Percentiles rank a stretch among this genome's conserved stretches.
Evolutionary conservation across 768 basidiomycete genomes (phyloP).

Genomic region (Nidularia pulvinata): DNA sequence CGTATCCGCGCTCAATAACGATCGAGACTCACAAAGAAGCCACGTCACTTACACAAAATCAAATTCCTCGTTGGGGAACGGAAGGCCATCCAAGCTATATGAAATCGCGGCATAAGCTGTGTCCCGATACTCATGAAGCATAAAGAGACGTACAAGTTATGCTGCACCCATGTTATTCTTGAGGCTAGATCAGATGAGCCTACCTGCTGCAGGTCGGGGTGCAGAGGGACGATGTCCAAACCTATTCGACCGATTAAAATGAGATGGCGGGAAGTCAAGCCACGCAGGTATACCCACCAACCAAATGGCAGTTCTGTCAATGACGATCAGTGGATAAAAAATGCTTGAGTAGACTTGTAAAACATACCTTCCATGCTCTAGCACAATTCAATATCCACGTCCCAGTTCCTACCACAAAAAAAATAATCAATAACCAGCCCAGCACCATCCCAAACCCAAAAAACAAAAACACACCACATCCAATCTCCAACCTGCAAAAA

Average conservation of each 20-base stretch:
- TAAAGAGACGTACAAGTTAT: slow-evolving; percentile 57
- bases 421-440: neutral
- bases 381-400: slow-evolving; percentile 73
- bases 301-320: slow-evolving; percentile 55
- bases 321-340: slow-evolving; percentile 3
- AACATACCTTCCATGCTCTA: slow-evolving; percentile 58
- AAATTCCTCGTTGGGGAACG: slow-evolving; percentile 72
- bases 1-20: neutral
- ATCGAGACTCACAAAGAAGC: neutral
- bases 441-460: neutral
- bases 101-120: neutral
- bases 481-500: slow-evolving; percentile 59
- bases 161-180: slow-evolving; percentile 71
- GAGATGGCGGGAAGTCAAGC: neutral
- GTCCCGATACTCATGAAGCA: neutral
- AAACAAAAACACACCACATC: slow-evolving; percentile 55
- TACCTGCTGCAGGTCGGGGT: slow-evolving; percentile 65
- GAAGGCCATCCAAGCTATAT: slow-evolving; percentile 63
- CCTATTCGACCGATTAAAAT: slow-evolving; percentile 29
- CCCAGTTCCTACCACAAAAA: slow-evolving; percentile 52
- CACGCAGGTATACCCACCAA: slow-evolving; percentile 34
- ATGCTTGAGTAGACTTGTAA: slow-evolving; percentile 8
- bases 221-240: slow-evolving; percentile 70
- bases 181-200: slow-evolving; percentile 55
- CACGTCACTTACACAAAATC: slow-evolving; percentile 64